Percentiles rank a stretch among this genome's conserved stretches.
phyloP scores from a whole-genome alignment of 768 basidiomycete genomes.

The Tylopilus subfusipes region DNA sequence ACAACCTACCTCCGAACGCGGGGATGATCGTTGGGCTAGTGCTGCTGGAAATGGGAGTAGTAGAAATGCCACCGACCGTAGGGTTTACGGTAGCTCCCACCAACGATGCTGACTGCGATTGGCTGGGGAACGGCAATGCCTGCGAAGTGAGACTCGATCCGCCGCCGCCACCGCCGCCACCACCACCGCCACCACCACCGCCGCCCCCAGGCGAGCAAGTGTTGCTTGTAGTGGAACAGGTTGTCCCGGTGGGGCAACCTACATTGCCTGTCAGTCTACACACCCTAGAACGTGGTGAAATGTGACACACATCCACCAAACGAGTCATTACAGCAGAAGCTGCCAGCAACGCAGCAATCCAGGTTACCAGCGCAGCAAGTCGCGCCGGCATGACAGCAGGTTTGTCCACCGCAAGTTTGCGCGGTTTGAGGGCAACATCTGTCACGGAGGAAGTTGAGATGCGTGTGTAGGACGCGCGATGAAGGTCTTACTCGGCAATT shows the following conservation, averaged over 20 bases:
- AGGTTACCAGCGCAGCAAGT: constrained; percentile 8
- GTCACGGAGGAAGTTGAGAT: background rate
- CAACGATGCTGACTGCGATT: background rate
- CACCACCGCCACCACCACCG: background rate
- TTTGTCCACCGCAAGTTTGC: constrained; percentile 11
- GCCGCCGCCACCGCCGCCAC: background rate
- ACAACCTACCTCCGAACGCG: background rate
- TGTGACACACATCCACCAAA: constrained; percentile 21
- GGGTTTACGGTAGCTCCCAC: background rate
- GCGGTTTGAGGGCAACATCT: constrained; percentile 19
- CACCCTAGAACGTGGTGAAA: background rate
- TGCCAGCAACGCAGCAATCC: constrained; percentile 10
- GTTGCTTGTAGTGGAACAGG: constrained; percentile 2
- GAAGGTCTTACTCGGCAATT: background rate
- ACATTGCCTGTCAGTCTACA: background rate
- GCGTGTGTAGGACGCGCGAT: background rate
- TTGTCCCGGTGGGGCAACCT: constrained; percentile 20
- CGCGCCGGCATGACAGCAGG: constrained; percentile 12
- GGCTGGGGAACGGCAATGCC: too few species aligned
- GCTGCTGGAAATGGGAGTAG: too few species aligned
- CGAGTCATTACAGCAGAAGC: constrained; percentile 20
- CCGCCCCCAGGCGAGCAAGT: constrained; percentile 4
- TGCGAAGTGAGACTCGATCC: background rate
- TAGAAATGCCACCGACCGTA: background rate
- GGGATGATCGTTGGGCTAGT: background rate